Conservation (phyloP, 2,329 filamentous ascomycete species). For the Pyrenophora seminiperda region DNA sequence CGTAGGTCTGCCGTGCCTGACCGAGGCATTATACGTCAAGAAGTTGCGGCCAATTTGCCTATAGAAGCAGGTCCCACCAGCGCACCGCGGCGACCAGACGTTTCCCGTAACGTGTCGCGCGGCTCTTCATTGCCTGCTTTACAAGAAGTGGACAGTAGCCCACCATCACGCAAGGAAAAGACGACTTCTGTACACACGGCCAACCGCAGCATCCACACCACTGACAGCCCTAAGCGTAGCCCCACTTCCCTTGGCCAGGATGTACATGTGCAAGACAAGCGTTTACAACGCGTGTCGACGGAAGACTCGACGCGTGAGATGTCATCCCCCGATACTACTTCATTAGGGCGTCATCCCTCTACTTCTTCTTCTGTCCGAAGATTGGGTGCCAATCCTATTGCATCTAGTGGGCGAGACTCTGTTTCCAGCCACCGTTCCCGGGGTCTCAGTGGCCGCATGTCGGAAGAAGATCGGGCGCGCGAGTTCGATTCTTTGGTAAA, state of each 20-base stretch:
- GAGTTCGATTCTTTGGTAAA: constrained; percentile 57
- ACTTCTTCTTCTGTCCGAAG: constrained; percentile 39
- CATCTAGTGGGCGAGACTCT: constrained; percentile 43
- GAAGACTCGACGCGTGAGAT: constrained; percentile 34
- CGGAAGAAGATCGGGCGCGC: constrained; percentile 47
- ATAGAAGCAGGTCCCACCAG: constrained; percentile 15
- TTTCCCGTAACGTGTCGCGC: constrained; percentile 28
- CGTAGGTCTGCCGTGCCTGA: constrained; percentile 21
- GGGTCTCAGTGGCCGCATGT: constrained; percentile 40
- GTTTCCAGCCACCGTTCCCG: constrained; percentile 39
- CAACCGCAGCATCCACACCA: constrained; percentile 17
- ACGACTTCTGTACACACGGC: constrained; percentile 8
- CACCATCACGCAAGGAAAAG: constrained; percentile 12
- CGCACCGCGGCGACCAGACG: constrained; percentile 27
- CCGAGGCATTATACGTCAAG: constrained; percentile 27
- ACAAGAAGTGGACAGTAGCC: constrained; percentile 34
- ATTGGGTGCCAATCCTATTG: constrained; percentile 39
- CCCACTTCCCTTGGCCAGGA: constrained; percentile 28
- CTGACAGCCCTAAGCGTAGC: constrained; percentile 23
- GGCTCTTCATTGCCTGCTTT: constrained; percentile 36
- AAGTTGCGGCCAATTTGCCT: constrained; percentile 5
- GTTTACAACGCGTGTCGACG: constrained; percentile 27
- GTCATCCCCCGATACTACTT: constrained; percentile 34
- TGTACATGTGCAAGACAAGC: constrained; percentile 25
- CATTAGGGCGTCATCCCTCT: constrained; percentile 40